phyloP scores from a whole-genome alignment of 1,284 basidiomycete species.

The Fistulinella cinereoalba region DNA sequence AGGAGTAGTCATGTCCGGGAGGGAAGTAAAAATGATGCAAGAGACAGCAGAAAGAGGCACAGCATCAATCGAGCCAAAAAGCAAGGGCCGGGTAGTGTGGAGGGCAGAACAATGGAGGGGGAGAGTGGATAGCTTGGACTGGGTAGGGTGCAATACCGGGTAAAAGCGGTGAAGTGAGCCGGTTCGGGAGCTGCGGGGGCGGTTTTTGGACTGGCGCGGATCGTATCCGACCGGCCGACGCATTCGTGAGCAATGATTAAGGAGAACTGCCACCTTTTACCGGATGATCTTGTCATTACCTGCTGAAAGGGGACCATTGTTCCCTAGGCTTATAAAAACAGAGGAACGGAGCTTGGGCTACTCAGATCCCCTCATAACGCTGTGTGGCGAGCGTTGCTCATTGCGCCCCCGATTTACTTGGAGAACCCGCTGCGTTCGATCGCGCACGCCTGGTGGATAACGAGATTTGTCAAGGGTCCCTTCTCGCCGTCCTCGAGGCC shows the following conservation, averaged over 20 bases:
- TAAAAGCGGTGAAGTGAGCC: conserved; percentile 18
- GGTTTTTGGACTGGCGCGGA: conserved; percentile 12
- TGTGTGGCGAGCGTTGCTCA: too few species aligned
- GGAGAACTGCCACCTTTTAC: conserved; percentile 9
- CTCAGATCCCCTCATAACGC: not conserved
- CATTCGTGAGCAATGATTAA: conserved; percentile 2
- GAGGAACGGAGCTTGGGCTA: conserved; percentile 3
- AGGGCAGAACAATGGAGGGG: conserved; percentile 1
- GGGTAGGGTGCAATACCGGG: conserved; percentile 5
- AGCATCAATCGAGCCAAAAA: conserved; percentile 25
- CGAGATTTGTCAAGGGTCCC: conserved; percentile 24
- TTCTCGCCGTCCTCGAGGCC: conserved; percentile 34
- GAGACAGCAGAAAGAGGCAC: conserved; percentile 19
- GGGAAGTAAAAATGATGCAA: not conserved
- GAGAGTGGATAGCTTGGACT: conserved; percentile 2
- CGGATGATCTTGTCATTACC: conserved; percentile 15
- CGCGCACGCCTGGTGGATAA: conserved; percentile 24
- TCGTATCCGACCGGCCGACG: conserved; percentile 11
- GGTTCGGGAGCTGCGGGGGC: conserved; percentile 10
- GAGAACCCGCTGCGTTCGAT: conserved; percentile 20
- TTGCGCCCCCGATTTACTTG: conserved; percentile 6
- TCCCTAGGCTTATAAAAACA: conserved; percentile 18
- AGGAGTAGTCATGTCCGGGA: not conserved
- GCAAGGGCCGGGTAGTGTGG: not conserved
- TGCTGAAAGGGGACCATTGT: conserved; percentile 5